Evolutionary conservation across 139 green algal species (phyloP), one percentile per base, ranked within the genome.

Genomic region (Chlorella sp.): DNA sequence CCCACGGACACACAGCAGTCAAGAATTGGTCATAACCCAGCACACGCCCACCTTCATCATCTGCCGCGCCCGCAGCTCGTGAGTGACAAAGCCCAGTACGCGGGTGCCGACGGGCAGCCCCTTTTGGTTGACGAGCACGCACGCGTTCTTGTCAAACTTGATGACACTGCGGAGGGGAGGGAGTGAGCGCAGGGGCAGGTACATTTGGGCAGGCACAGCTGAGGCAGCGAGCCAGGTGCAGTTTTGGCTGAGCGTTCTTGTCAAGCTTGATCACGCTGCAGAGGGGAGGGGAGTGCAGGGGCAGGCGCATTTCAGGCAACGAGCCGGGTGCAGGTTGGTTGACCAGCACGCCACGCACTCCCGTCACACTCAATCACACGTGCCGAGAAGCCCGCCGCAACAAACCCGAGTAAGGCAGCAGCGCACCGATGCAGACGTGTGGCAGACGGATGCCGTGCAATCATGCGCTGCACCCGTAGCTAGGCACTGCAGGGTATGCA

Each of bases 31-130:
- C 34, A 34, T 34, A 7, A 14, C 14, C 22, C 3, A 30, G 32
- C 19, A 34, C 34, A 32, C 13, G 26, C 38, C 36, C 38, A 58
- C 82, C 82, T 94, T 94, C 73, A 93, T 87, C 77, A 93, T 76
- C 62, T 91, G 73, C 16, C 88, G 77, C 28, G 90, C 82, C 3
- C 91, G 83, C 62, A 94, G 88, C 85, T 94, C 91, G 80, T 93
- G 90, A 0, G 91, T 93, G 3, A 90, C 91, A 77, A 94, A 92
- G 34, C 91, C 90, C 76, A 94, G 85, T 65, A 94, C 91, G 34
- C 91, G 83, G 8, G 90, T 93, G 13, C 91, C 91, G 22, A 94
- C 88, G 24, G 91, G 91, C 51, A 89, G 69, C 11, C 87, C 87
- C 38, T 94, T 94, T 26, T 43, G 36, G 85, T 91, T 91, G 14